These are phyloP conservation scores for Diaporthe sp. DNA, from an alignment of 2,329 filamentous ascomycete species.

Conservation along the genomic window DNA sequence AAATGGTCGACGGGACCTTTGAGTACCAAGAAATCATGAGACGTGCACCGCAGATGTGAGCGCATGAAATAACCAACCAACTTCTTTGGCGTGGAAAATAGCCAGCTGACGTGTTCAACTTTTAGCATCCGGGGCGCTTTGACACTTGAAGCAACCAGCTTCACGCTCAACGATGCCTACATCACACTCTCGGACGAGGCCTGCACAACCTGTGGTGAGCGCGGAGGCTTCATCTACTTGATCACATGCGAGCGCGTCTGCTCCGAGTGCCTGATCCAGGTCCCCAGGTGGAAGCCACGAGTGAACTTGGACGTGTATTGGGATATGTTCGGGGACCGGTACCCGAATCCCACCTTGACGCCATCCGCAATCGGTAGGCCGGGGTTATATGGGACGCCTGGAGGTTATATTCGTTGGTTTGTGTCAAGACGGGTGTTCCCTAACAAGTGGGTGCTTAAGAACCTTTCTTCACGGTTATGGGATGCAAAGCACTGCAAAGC, in stretches of 20 bases:
- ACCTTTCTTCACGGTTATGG: background rate
- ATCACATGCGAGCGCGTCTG: background rate
- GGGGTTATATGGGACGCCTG: background rate
- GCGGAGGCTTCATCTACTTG: background rate
- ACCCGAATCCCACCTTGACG: background rate
- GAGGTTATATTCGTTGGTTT: background rate
- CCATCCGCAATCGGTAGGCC: background rate
- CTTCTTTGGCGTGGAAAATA: background rate
- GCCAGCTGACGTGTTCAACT: background rate
- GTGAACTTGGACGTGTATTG: background rate
- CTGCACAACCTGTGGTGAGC: background rate
- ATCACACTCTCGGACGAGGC: background rate
- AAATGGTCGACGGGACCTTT: background rate
- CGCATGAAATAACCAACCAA: too few species aligned
- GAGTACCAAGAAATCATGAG: background rate
- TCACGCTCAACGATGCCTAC: background rate
- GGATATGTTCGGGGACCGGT: background rate
- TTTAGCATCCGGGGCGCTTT: background rate
- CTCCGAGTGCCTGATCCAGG: background rate
- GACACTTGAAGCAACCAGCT: background rate
- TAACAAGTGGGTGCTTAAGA: too few species aligned
- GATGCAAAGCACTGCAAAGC: background rate
- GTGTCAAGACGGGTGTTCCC: accelerated
- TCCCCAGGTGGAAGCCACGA: background rate
- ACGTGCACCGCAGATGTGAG: constrained; percentile 5